Conservation (phyloP, 2,329 filamentous ascomycete genomes). For the Sclerotinia trifoliorum region DNA sequence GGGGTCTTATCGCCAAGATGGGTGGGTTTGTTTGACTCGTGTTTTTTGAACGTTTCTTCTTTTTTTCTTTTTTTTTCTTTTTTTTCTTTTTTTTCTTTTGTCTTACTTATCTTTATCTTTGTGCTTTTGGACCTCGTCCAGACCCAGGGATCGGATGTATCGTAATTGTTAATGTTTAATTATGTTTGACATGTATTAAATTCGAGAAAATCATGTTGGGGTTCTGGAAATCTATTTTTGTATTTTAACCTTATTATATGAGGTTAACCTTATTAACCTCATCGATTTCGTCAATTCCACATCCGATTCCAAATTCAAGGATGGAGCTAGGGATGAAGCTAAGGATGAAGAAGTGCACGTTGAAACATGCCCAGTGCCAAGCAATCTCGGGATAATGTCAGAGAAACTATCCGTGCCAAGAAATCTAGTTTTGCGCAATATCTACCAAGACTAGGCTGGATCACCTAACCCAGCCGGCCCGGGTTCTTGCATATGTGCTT, state of each 20-base stretch:
- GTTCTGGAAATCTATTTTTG: too few relatives aligned
- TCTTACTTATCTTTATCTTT: too few relatives aligned
- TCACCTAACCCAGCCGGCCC: too few relatives aligned
- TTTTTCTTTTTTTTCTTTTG: background rate
- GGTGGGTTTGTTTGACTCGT: background rate
- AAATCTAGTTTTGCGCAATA: background rate
- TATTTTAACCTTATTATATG: background rate
- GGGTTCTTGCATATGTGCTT: background rate
- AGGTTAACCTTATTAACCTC: background rate
- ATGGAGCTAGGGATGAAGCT: too few relatives aligned
- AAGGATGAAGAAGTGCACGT: too few relatives aligned
- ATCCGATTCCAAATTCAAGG: background rate
- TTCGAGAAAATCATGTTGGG: too few relatives aligned
- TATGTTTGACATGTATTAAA: too few relatives aligned
- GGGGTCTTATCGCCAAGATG: constrained; percentile 9
- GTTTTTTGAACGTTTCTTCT: background rate
- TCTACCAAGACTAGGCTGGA: too few relatives aligned
- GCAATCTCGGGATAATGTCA: background rate
- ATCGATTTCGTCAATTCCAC: background rate
- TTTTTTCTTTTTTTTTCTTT: background rate
- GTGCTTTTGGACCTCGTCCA: too few relatives aligned
- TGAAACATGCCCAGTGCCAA: background rate
- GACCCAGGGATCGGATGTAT: too few relatives aligned
- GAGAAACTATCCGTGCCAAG: background rate
- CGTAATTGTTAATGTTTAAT: too few relatives aligned